phyloP scores from a whole-genome alignment of 2,329 filamentous ascomycete genomes.

The Talaromyces pinophilus region DNA sequence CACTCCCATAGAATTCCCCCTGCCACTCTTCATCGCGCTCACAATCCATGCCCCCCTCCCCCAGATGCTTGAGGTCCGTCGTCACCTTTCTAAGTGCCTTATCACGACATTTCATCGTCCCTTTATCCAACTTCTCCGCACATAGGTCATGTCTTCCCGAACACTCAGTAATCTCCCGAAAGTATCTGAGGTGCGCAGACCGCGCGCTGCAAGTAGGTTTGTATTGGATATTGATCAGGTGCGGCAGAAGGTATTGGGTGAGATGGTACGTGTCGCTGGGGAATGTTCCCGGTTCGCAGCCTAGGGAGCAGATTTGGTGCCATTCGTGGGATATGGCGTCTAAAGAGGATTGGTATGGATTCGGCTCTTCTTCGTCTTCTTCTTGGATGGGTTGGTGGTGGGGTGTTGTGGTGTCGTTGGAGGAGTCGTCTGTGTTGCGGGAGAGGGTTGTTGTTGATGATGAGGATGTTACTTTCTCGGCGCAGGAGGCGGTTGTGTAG shows the following conservation, averaged over 20 bases:
- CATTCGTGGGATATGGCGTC: slow-evolving; percentile 21
- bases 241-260: slow-evolving; percentile 14
- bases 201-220: slow-evolving; percentile 14
- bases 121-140: slow-evolving; percentile 16
- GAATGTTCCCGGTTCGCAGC: slow-evolving; percentile 20
- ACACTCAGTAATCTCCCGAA: slow-evolving; percentile 15
- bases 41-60: slow-evolving; percentile 21
- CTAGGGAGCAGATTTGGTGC: slow-evolving; percentile 17
- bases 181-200: slow-evolving; percentile 14
- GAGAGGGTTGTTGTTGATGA: neutral
- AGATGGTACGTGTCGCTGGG: slow-evolving; percentile 17
- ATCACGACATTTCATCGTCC: slow-evolving; percentile 17
- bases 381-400: neutral
- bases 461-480: neutral
- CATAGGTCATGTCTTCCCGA: slow-evolving; percentile 17
- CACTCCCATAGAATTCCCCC: slow-evolving; percentile 16
- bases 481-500: neutral
- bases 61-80: slow-evolving; percentile 18
- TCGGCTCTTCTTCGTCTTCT: neutral
- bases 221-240: slow-evolving; percentile 21
- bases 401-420: neutral
- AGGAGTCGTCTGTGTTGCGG: neutral
- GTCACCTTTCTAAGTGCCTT: slow-evolving; percentile 20
- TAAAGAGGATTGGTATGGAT: slow-evolving; percentile 10
- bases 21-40: slow-evolving; percentile 17